These are phyloP conservation scores for Anthracocystis setariae DNA, from an alignment of 1,284 basidiomycete genomes.

Conservation along the genomic window DNA sequence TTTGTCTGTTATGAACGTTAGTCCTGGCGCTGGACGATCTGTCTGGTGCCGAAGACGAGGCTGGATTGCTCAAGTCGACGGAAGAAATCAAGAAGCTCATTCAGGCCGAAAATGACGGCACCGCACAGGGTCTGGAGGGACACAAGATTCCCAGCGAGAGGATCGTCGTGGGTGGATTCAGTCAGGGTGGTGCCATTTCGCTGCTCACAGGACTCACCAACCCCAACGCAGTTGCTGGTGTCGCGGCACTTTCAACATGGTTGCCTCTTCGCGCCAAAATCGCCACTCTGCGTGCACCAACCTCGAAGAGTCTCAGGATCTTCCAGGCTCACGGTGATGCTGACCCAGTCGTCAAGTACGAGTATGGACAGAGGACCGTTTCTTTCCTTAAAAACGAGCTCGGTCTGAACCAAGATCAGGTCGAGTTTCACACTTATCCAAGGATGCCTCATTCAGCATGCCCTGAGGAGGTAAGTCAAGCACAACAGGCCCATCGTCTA, in stretches of 20 bases:
- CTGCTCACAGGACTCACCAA: conserved; percentile 58
- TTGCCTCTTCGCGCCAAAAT: conserved; percentile 63
- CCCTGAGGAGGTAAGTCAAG: conserved; percentile 56
- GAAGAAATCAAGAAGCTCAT: conserved; percentile 58
- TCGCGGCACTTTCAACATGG: conserved; percentile 64
- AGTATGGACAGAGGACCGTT: conserved; percentile 52
- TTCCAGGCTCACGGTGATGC: conserved; percentile 64
- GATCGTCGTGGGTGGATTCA: conserved; percentile 63
- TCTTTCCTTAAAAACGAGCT: conserved; percentile 54
- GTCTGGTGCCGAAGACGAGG: conserved; percentile 62
- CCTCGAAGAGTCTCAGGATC: conserved; percentile 48
- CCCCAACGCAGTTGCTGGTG: conserved; percentile 52
- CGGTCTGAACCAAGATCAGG: conserved; percentile 42
- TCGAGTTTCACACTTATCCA: conserved; percentile 56
- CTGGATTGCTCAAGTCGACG: conserved; percentile 57
- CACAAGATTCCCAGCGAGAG: conserved; percentile 53
- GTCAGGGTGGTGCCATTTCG: conserved; percentile 64
- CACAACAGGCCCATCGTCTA: no score
- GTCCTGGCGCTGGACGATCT: conserved; percentile 57
- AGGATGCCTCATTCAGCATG: conserved; percentile 66
- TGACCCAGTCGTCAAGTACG: conserved; percentile 62
- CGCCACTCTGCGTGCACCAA: conserved; percentile 37
- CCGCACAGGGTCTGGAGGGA: conserved; percentile 52
- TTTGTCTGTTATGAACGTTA: conserved; percentile 1
- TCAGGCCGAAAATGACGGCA: conserved; percentile 60